phyloP scores from a whole-genome alignment of 2,329 filamentous ascomycete genomes.

The Aspergillus sp. region DNA sequence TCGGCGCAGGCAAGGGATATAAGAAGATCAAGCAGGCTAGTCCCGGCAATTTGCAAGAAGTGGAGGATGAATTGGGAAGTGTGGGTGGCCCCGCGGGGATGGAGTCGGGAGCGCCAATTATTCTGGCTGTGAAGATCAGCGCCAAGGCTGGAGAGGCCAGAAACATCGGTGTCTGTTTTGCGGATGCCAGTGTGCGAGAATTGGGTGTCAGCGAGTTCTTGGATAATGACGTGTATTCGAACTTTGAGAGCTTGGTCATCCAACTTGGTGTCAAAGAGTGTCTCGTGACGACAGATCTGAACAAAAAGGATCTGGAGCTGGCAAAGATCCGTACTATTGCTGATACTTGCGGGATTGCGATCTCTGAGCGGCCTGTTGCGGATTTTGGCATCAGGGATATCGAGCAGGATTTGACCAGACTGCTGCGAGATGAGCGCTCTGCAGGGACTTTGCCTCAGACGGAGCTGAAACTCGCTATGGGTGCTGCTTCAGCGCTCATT shows the following conservation, averaged over 20 bases:
- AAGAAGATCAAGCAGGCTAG: slow-evolving; percentile 90
- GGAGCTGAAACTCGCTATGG: slow-evolving; percentile 94
- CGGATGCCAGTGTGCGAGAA: slow-evolving; percentile 93
- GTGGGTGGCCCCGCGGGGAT: slow-evolving; percentile 55
- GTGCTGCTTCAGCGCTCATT: slow-evolving; percentile 88
- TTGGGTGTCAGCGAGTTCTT: slow-evolving; percentile 96
- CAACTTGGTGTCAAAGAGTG: slow-evolving; percentile 96
- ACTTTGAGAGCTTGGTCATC: slow-evolving; percentile 94
- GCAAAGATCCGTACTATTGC: slow-evolving; percentile 86
- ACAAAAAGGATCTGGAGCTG: slow-evolving; percentile 85
- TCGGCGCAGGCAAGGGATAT: slow-evolving; percentile 75
- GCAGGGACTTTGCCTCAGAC: slow-evolving; percentile 81
- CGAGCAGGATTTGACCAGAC: slow-evolving; percentile 86
- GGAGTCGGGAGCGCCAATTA: slow-evolving; percentile 87
- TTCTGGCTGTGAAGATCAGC: slow-evolving; percentile 90
- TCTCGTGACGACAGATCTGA: slow-evolving; percentile 76
- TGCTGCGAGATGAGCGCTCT: slow-evolving; percentile 84
- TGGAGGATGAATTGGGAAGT: slow-evolving; percentile 88
- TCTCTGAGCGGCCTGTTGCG: slow-evolving; percentile 74
- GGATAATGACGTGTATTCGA: slow-evolving; percentile 98
- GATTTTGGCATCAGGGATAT: slow-evolving; percentile 93
- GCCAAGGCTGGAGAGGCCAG: slow-evolving; percentile 85
- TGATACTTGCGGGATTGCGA: slow-evolving; percentile 86
- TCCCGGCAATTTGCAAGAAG: slow-evolving; percentile 92
- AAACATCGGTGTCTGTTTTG: slow-evolving; percentile 93